Percentiles rank a stretch among this genome's conserved stretches.
Evolutionary conservation across 2,329 filamentous ascomycete species (phyloP).

Genomic region (Fusarium cyanostomum): DNA sequence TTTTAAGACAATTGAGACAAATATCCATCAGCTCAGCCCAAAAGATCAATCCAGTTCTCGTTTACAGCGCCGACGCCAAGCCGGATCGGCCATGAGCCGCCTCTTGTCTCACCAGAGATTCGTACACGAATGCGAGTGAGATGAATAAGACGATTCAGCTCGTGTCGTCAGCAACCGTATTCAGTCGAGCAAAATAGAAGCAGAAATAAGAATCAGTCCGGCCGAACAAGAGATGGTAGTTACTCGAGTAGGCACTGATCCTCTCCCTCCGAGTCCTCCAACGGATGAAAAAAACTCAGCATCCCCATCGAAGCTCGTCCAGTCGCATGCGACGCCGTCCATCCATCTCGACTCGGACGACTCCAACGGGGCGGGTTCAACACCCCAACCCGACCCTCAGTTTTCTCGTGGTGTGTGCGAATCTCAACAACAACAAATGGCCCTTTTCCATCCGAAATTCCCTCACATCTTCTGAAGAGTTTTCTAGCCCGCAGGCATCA

Average conservation of each 20-base stretch:
- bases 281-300: constrained; percentile 19
- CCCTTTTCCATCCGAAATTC: constrained; percentile 8
- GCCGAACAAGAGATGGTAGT: constrained; percentile 5
- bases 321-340: constrained; percentile 27
- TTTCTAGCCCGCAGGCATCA: background rate
- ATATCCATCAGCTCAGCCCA: background rate
- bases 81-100: constrained; percentile 15
- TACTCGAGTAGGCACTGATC: constrained; percentile 15
- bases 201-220: constrained; percentile 2
- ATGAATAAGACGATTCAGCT: background rate
- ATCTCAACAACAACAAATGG: constrained; percentile 22
- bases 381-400: constrained; percentile 28
- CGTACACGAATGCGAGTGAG: background rate
- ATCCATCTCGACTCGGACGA: constrained; percentile 33
- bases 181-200: background rate
- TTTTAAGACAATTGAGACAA: background rate
- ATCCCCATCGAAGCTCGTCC: constrained; percentile 10
- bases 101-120: constrained; percentile 20
- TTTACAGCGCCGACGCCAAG: constrained; percentile 12
- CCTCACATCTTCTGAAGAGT: constrained; percentile 17
- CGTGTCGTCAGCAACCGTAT: constrained; percentile 6
- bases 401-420: constrained; percentile 16
- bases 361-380: constrained; percentile 31
- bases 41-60: constrained; percentile 6
- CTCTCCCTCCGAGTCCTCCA: background rate